Percentiles rank a stretch among this genome's conserved stretches.
Conservation (phyloP, 192 early-diverging fungal genomes). For the Obelidium mucronatum region DNA sequence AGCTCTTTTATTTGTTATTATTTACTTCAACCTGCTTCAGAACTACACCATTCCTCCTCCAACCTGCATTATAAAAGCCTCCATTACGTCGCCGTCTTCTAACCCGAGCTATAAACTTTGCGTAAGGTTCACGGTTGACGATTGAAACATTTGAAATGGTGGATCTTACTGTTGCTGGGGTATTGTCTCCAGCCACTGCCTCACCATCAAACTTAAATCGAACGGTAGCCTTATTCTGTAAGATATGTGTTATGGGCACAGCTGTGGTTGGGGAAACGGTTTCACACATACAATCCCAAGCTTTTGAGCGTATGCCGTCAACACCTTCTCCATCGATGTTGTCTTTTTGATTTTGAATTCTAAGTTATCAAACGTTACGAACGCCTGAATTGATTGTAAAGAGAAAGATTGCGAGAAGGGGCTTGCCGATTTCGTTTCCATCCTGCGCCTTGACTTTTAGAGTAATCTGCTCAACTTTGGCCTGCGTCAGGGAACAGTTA, state of each 20-base stretch:
- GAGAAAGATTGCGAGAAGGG: constrained; percentile 5
- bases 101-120: constrained; percentile 85
- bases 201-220: constrained; percentile 93
- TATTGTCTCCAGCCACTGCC: constrained; percentile 77
- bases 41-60: constrained; percentile 65
- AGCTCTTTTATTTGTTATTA: no score
- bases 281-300: constrained; percentile 65
- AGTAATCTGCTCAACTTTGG: constrained; percentile 64
- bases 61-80: constrained; percentile 90
- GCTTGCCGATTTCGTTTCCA: constrained; percentile 62
- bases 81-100: constrained; percentile 94
- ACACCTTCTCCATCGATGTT: constrained; percentile 87
- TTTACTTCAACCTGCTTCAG: no score
- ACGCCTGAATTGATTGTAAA: not conserved
- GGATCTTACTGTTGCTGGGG: constrained; percentile 82
- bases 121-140: no score
- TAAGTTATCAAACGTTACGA: constrained; percentile 38
- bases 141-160: no score
- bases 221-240: constrained; percentile 69
- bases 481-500: not conserved
- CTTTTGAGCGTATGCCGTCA: constrained; percentile 91
- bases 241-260: not conserved
- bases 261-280: not conserved
- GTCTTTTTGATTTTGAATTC: constrained; percentile 96
- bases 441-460: constrained; percentile 80